Conservation (phyloP, 2,329 filamentous ascomycete species). For the Trichoderma aggressivum region DNA sequence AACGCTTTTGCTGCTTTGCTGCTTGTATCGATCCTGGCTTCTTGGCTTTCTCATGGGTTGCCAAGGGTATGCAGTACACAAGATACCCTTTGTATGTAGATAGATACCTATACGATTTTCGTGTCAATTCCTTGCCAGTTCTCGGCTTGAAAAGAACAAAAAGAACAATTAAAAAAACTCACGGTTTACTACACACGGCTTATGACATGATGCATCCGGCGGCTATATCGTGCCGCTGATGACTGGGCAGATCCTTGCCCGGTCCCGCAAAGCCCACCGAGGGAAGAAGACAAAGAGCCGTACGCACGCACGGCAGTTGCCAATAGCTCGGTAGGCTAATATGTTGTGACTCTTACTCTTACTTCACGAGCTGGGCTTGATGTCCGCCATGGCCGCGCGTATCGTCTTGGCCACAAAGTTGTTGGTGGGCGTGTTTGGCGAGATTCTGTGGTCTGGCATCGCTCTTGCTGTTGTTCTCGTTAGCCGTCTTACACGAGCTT, state of each 20-base stretch:
- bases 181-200: background rate
- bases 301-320: background rate
- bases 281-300: background rate
- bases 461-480: background rate
- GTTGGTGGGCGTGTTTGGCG: constrained; percentile 26
- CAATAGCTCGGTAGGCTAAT: background rate
- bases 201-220: background rate
- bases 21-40: too few species aligned
- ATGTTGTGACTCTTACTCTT: background rate
- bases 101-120: background rate
- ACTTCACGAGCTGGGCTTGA: constrained; percentile 17
- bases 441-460: background rate
- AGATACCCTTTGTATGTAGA: too few species aligned
- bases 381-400: constrained; percentile 29
- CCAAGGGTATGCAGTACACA: background rate
- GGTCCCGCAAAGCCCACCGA: background rate
- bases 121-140: background rate
- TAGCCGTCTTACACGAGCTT: background rate
- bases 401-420: constrained; percentile 33
- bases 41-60: background rate
- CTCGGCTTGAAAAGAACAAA: background rate
- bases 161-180: background rate
- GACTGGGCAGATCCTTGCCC: background rate
- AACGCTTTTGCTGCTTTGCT: background rate
- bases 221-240: background rate